Percentiles rank a stretch among this genome's conserved stretches.
Conservation (phyloP, 352 stramenopile genomes). For the Pythium volutum region DNA sequence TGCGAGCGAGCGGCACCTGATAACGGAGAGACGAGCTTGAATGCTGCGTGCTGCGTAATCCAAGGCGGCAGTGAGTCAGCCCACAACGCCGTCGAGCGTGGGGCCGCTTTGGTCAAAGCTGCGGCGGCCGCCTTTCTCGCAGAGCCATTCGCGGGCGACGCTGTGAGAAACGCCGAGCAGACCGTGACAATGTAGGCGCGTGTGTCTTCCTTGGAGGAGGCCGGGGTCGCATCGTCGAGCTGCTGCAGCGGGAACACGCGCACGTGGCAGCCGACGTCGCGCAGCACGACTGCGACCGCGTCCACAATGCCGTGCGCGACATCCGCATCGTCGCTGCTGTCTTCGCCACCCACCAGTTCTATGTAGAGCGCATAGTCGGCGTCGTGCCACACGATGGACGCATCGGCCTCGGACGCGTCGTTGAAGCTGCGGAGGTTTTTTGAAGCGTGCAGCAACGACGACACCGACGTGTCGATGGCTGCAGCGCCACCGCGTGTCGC, state of each 20-base stretch:
- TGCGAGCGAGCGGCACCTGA: slow-evolving; percentile 48
- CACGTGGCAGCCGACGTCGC: slow-evolving; percentile 39
- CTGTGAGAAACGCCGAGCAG: slow-evolving; percentile 28
- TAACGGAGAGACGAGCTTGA: slow-evolving; percentile 46
- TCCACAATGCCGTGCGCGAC: slow-evolving; percentile 35
- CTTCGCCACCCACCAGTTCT: slow-evolving; percentile 8
- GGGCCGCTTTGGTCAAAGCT: too few species aligned
- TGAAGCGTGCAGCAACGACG: background rate
- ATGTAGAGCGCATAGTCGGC: slow-evolving; percentile 30
- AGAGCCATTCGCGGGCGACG: slow-evolving; percentile 3
- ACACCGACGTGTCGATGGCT: background rate
- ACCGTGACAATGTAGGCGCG: slow-evolving; percentile 47
- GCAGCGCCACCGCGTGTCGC: background rate
- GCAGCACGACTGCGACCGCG: slow-evolving; percentile 33
- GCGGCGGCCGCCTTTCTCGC: background rate
- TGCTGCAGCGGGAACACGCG: slow-evolving; percentile 39
- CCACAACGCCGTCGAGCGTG: background rate
- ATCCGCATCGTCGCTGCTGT: background rate
- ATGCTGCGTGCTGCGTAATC: slow-evolving; percentile 46
- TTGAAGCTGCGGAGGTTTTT: slow-evolving; percentile 1
- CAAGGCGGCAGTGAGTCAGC: slow-evolving; percentile 32
- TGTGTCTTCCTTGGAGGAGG: slow-evolving; percentile 34
- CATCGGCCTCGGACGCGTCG: background rate
- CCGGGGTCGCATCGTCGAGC: slow-evolving; percentile 20
- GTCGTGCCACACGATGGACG: slow-evolving; percentile 14